Percentiles rank a stretch among this genome's conserved stretches.
Evolutionary conservation across 2,329 filamentous ascomycete genomes (phyloP).

Genomic region (Didymella arachidicola): DNA sequence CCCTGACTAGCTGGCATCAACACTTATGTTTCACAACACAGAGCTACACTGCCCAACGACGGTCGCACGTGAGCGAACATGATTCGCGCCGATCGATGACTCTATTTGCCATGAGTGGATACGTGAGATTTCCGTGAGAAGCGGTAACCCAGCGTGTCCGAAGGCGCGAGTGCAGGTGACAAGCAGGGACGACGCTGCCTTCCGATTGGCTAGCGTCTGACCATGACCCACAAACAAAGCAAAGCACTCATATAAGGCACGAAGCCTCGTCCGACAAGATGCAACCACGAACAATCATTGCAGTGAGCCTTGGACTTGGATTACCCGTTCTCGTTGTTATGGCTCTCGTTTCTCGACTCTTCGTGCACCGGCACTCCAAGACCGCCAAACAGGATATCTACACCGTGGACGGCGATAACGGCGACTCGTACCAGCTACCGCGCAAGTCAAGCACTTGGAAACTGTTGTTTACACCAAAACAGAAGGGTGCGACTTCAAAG

Average conservation of each 20-base stretch:
- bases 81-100: slow-evolving; percentile 27
- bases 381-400: slow-evolving; percentile 19
- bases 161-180: slow-evolving; percentile 24
- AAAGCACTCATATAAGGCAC: slow-evolving; percentile 33
- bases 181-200: slow-evolving; percentile 34
- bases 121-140: slow-evolving; percentile 18
- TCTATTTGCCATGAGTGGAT: slow-evolving; percentile 10
- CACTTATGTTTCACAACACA: slow-evolving; percentile 2
- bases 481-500: slow-evolving; percentile 20
- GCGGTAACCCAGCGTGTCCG: slow-evolving; percentile 29
- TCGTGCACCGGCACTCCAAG: slow-evolving; percentile 38
- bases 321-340: slow-evolving; percentile 31
- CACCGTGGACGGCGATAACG: slow-evolving; percentile 23
- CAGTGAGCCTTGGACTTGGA: slow-evolving; percentile 26
- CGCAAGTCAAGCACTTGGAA: slow-evolving; percentile 31
- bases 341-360: slow-evolving; percentile 40
- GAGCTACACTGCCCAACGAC: slow-evolving; percentile 19
- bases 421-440: slow-evolving; percentile 25
- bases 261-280: slow-evolving; percentile 18
- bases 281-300: slow-evolving; percentile 25
- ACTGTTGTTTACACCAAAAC: slow-evolving; percentile 32
- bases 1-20: neutral
- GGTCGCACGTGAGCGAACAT: slow-evolving; percentile 16
- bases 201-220: slow-evolving; percentile 38
- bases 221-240: slow-evolving; percentile 29